Base-by-base conservation (phyloP, 306 rosid species). In the Corylus americana region DNA sequence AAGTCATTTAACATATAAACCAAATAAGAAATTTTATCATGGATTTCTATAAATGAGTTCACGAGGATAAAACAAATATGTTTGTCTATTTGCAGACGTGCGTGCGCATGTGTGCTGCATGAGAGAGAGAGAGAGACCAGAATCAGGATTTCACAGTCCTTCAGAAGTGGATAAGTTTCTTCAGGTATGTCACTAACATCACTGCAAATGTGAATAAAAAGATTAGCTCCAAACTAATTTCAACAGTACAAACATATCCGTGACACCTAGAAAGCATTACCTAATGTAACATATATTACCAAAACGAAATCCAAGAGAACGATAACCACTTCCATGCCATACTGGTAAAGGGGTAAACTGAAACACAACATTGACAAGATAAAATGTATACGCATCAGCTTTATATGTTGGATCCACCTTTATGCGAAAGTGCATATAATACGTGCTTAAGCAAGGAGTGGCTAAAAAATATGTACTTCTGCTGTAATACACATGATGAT, bases 341-440 rank as follows among this genome's bases (percentile, higher is more conserved):
- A 95, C 98, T 62, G 98, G 98, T 83, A 95, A 79, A 10, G 98
- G 98, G 54, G 89, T 90, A 79, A 95, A 45, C 98, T 95, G 91
- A 82, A 83, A 75, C 63, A 84, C 67, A 80, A 64, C 69, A 71
- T 49, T 62, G 66, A 64, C 10, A 81, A 54, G 44, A 51, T 49
- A 44, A 47, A 53, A 29, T 12, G 54, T 9, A 42, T 67, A 44
- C 73, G 83, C 69, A 73, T 62, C 76, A 70, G 50, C 4, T 61
- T 78, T 39, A 64, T 54, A 75, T 53, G 62, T n/a, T 0, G 37
- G 31, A 45, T 53, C 9, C 27, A 35, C 10, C n/a, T 55, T 68
- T 16, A 37, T 12, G 18, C 18, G 71, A 8, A 31, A 55, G 75
- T 55, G 25, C 10, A 62, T 58, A 59, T 39, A 58, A 39, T 44